These are phyloP conservation scores for Cladosporium sp. DNA, from an alignment of 2,329 filamentous ascomycete species.

Conservation along the genomic window DNA sequence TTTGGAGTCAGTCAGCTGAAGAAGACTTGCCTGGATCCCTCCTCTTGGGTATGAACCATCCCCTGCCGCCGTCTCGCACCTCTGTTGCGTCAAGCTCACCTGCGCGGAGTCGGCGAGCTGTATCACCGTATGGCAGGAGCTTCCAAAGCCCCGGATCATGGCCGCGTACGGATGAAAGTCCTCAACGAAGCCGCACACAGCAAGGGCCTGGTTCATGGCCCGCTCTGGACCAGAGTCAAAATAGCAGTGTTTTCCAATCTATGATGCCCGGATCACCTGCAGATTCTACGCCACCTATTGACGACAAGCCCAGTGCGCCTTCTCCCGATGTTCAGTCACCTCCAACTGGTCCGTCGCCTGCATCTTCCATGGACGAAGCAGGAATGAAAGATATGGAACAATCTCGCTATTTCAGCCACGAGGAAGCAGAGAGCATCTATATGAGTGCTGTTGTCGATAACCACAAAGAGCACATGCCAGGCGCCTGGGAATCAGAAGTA, in stretches of 20 bases:
- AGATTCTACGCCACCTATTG: slow-evolving; percentile 11
- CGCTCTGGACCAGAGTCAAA: slow-evolving; percentile 19
- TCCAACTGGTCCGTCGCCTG: neutral
- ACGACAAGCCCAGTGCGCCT: slow-evolving; percentile 22
- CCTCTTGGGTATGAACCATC: slow-evolving; percentile 16
- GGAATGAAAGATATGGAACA: slow-evolving; percentile 30
- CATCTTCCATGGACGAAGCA: neutral
- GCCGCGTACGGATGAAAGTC: slow-evolving; percentile 23
- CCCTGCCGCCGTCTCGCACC: slow-evolving; percentile 2
- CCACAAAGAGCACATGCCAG: slow-evolving; percentile 32
- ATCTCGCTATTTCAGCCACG: slow-evolving; percentile 71
- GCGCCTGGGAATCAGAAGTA: slow-evolving; percentile 39
- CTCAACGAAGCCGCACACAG: slow-evolving; percentile 16
- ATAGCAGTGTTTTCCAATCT: slow-evolving; percentile 19
- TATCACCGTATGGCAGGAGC: slow-evolving; percentile 24
- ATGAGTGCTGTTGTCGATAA: slow-evolving; percentile 60
- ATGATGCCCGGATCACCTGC: slow-evolving; percentile 12
- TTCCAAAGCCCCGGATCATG: slow-evolving; percentile 27
- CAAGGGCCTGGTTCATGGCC: slow-evolving; percentile 26
- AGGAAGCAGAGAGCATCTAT: slow-evolving; percentile 83
- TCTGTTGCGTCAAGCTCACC: slow-evolving; percentile 8
- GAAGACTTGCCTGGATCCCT: slow-evolving; percentile 29
- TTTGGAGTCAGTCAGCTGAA: slow-evolving; percentile 30
- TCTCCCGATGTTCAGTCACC: neutral
- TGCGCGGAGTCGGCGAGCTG: slow-evolving; percentile 14